Evolutionary conservation across 2,329 filamentous ascomycete species (phyloP), one percentile per base, ranked within the genome.

Genomic region (Fusarium ambrosium): DNA sequence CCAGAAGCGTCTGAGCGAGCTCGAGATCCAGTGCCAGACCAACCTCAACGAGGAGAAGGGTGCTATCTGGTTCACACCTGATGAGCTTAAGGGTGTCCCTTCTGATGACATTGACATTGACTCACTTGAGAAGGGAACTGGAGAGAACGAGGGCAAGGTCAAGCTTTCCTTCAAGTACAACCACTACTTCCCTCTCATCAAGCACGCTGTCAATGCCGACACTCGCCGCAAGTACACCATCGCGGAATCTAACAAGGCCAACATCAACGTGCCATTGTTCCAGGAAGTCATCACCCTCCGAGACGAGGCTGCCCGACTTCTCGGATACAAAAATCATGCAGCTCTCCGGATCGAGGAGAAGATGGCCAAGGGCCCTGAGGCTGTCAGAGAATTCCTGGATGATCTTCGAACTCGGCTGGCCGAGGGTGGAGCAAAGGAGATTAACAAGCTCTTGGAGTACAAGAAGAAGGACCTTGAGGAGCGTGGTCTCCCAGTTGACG

Each of bases 91-190:
- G 58, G 94, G 94, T 59, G 92, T 95, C 20, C 93, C 94, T 0
- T 83, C 89, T 20, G 93, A 96, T 80, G 89, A 95, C 9, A 78
- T 95, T 13, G 87, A 89, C 24, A 76, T 94, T 4, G 86, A 88
- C 14, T 86, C 85, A 3, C 85, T 95, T 65, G 91, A 94, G 82
- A 93, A 94, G 84, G 94, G 94, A 36, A 91, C 90, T 8, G 89
- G 88, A 4, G 91, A 92, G 71, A 92, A 93, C 69, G 92, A 94
- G 80, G 92, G 93, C 75, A 93, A 94, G 80, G 86, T 94, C 78
- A 92, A 90, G 82, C 86, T 96, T 45, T 92, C 90, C 7, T 96
- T 95, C 88, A 96, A 96, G 85, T 96, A 96, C 81, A 93, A 93
- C 2, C 93, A 95, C 80, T 87, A 94, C 41, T 93, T 95, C 83